These are phyloP conservation scores for Talaromyces verruculosus DNA, from an alignment of 2,329 filamentous ascomycete genomes.

Conservation along the genomic window DNA sequence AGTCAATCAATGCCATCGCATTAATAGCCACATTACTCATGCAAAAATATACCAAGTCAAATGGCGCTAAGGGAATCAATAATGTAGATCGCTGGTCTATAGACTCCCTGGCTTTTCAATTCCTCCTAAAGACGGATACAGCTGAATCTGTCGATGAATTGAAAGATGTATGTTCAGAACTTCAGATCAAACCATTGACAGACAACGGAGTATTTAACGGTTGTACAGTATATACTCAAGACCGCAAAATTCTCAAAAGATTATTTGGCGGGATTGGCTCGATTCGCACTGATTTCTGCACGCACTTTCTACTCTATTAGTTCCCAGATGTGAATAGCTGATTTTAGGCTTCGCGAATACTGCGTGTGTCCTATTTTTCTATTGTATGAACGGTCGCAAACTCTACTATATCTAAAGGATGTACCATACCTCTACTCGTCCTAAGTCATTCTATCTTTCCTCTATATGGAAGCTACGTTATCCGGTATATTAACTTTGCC, in stretches of 20 bases:
- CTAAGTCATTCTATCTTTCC: not conserved
- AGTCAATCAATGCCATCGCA: not conserved
- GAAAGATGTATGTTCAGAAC: not conserved
- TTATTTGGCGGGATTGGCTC: not conserved
- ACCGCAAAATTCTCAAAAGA: not conserved
- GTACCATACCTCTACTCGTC: not conserved
- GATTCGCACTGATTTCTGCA: not conserved
- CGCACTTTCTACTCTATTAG: not conserved
- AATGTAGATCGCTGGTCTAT: not conserved
- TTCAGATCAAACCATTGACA: not conserved
- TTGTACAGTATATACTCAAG: not conserved
- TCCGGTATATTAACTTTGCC: not conserved
- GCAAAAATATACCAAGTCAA: not conserved
- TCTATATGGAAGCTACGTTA: not conserved
- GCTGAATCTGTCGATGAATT: not conserved
- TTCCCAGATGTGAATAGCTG: not conserved
- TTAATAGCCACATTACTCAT: not conserved
- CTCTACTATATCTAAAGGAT: not conserved
- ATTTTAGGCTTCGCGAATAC: not conserved
- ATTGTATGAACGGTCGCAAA: not conserved
- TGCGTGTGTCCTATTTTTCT: not conserved
- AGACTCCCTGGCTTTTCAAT: not conserved
- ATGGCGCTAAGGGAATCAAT: not conserved
- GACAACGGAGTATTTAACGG: not conserved
- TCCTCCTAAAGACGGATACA: not conserved